Base-by-base conservation (phyloP, 108 stramenopile species). In the Cyclotella cryptica region DNA sequence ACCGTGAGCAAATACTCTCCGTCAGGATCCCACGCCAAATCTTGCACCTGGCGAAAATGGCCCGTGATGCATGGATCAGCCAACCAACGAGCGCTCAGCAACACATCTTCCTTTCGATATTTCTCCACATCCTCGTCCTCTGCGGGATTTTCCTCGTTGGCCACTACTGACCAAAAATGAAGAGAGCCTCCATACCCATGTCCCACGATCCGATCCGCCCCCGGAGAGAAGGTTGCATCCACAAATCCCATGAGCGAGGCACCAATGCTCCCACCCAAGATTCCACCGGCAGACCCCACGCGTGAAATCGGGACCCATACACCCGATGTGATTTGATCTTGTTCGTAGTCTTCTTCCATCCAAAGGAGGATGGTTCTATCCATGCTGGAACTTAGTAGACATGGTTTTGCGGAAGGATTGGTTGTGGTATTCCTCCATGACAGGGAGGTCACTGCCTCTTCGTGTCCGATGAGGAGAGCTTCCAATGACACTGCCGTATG, bases 201-300 rank as follows among this genome's bases (percentile, higher is more conserved):
- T 43, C 90, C 95, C 27, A 92, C 77, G 63, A 96, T 85, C 5
- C 79, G 75, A 57, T 85, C 80, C 22, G 65, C 55, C 42, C 54
- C 72, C 3, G 85, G 85, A 21, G 89, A 88, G 24, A 88, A 78
- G 27, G 75, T 42, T 15, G 81, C 84, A 68, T 85, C 79, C 35
- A 89, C 73, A 80, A 88, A 96, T 11, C 95, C 95, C 64, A 92
- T 75, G 11, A 96, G 74, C 10, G 86, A 87, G 15, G 91, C 83
- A 8, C 95, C 95, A 54, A 94, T 84, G 0, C 89, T 81, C 0
- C 93, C 95, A 30, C 95, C 95, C 17, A 96, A 57, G 13, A 96
- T 93, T 1, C 95, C 95, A 44, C 95, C 92, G 14, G 93, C 92
- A 69, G 90, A 86, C n/a, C 95, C 95, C n/a, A 96, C 92, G 39